Conservation (phyloP, 352 stramenopile genomes). For the Phytopythium kandeliae region DNA sequence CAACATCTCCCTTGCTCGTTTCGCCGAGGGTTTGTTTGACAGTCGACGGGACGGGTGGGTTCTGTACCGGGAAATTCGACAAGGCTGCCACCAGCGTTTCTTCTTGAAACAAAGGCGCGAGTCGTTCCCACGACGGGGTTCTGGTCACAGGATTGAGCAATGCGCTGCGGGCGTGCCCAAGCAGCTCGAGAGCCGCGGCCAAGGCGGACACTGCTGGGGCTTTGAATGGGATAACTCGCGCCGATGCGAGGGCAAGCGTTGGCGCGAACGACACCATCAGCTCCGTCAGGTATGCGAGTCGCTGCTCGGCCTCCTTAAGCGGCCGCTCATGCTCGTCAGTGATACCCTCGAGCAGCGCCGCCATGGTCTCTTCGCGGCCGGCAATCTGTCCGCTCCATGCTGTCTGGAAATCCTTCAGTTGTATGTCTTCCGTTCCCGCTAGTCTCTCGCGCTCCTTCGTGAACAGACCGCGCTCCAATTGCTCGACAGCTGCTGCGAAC, state of each 20-base stretch:
- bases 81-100: constrained; percentile 16
- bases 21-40: constrained; percentile 43
- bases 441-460: constrained; percentile 57
- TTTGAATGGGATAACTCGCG: constrained; percentile 62
- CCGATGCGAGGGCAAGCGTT: constrained; percentile 35
- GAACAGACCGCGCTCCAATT: constrained; percentile 59
- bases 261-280: constrained; percentile 44
- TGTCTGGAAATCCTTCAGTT: constrained; percentile 61
- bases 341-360: constrained; percentile 36
- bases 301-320: constrained; percentile 52
- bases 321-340: constrained; percentile 31
- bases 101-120: constrained; percentile 43
- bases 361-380: constrained; percentile 61
- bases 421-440: constrained; percentile 34
- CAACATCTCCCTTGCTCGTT: constrained; percentile 44
- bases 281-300: constrained; percentile 43
- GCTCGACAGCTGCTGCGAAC: constrained; percentile 53
- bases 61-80: constrained; percentile 13
- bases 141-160: constrained; percentile 55
- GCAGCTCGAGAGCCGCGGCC: constrained; percentile 34
- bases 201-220: constrained; percentile 37
- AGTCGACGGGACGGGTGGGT: constrained; percentile 12
- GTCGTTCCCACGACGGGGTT: constrained; percentile 54
- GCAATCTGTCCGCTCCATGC: constrained; percentile 46
- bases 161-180: constrained; percentile 30